These are phyloP conservation scores for Leishmania tarentolae DNA, from an alignment of 208 protist species.

Conservation along the genomic window DNA sequence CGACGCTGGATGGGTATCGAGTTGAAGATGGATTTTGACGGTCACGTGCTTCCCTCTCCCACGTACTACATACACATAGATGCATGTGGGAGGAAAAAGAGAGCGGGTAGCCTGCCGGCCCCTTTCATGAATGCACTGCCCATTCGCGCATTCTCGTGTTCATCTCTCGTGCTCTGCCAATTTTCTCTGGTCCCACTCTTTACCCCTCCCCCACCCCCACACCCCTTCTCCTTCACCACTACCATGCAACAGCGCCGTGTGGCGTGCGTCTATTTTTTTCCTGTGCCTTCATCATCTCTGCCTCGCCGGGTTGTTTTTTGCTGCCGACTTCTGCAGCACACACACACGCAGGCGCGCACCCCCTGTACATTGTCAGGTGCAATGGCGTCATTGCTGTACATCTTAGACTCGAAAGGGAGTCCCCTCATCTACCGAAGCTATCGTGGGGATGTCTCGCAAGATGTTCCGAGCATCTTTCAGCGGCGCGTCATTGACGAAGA, in stretches of 20 bases:
- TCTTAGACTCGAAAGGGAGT: conserved; percentile 95
- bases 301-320: not conserved
- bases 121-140: not conserved
- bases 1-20: not conserved
- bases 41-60: not conserved
- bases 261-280: not conserved
- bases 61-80: not conserved
- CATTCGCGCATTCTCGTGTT: not conserved
- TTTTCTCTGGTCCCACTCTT: not conserved
- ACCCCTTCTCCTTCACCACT: not conserved
- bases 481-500: conserved; percentile 94
- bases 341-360: not conserved
- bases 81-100: not conserved
- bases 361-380: not conserved
- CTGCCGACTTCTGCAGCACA: not conserved
- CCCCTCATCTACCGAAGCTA: conserved; percentile 96
- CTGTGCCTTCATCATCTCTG: not conserved
- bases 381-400: conserved; percentile 93
- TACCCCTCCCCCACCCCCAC: not conserved
- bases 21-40: not conserved
- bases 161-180: not conserved
- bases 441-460: conserved; percentile 93
- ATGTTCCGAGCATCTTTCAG: conserved; percentile 86
- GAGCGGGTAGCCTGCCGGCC: not conserved
- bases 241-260: not conserved